Evolutionary conservation across 2,329 filamentous ascomycete species (phyloP).

Genomic region (Lasiodiplodia gonubiensis): DNA sequence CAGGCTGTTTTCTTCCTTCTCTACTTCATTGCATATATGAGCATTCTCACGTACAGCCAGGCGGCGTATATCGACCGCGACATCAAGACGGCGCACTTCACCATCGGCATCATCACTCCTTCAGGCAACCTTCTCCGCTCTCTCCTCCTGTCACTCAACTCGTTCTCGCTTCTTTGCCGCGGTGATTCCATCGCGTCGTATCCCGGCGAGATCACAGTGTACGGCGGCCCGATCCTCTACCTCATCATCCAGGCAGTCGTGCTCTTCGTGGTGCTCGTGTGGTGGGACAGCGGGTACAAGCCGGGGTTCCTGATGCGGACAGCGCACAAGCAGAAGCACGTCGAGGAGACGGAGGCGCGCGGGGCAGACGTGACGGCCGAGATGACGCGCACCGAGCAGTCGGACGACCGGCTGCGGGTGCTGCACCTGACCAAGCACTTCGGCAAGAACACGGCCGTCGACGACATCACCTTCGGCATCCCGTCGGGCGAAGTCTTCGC

Average conservation of each 20-base stretch:
- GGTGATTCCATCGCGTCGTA: conserved; percentile 68
- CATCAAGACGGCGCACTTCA: conserved; percentile 74
- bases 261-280: conserved; percentile 75
- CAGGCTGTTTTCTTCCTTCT: conserved; percentile 65
- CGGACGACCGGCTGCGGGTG: conserved; percentile 75
- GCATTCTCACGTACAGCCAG: conserved; percentile 75
- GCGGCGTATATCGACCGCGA: conserved; percentile 70
- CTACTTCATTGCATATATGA: conserved; percentile 56
- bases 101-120: conserved; percentile 74
- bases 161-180: conserved; percentile 79
- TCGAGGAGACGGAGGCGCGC: conserved; percentile 52
- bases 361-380: conserved; percentile 69
- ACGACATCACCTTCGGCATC: conserved; percentile 85
- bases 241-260: conserved; percentile 74
- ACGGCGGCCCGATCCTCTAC: conserved; percentile 85
- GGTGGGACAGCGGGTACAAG: conserved; percentile 74
- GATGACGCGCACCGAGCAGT: conserved; percentile 64
- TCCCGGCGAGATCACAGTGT: conserved; percentile 73
- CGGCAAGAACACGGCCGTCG: conserved; percentile 73
- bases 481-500: conserved; percentile 83
- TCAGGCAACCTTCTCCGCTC: conserved; percentile 76
- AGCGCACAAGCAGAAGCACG: conserved; percentile 47
- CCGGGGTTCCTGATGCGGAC: conserved; percentile 59
- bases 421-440: conserved; percentile 82
- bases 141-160: conserved; percentile 78